Conservation (phyloP, 225 moss, liverwort and hornwort genomes). For the Bryum argenteum region DNA sequence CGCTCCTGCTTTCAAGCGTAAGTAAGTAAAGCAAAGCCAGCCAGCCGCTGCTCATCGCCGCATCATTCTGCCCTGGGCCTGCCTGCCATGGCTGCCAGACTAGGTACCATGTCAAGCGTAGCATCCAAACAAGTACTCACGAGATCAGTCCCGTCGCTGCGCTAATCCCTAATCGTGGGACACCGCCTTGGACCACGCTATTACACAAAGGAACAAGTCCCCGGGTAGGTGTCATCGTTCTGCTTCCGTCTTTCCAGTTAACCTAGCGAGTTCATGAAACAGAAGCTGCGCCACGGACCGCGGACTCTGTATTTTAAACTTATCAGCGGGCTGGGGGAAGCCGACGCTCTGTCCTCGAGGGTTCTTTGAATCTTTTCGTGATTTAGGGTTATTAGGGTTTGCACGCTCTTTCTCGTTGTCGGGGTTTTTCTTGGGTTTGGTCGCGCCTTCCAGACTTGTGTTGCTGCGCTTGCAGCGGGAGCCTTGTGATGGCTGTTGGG, state of each 20-base stretch:
- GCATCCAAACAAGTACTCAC: conserved; percentile 29
- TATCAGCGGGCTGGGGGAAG: not conserved
- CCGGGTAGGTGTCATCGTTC: conserved; percentile 29
- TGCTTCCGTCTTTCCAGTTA: conserved; percentile 29
- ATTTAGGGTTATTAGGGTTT: conserved; percentile 55
- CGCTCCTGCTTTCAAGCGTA: conserved; percentile 40
- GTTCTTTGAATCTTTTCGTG: conserved; percentile 22
- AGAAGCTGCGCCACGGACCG: conserved; percentile 7
- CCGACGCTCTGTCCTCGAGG: conserved; percentile 3
- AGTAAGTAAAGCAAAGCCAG: conserved; percentile 15
- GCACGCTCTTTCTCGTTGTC: conserved; percentile 11
- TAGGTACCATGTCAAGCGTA: conserved; percentile 31
- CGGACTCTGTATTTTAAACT: not conserved
- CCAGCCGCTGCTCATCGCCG: conserved; percentile 17
- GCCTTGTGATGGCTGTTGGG: not conserved
- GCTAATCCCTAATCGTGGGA: conserved; percentile 35
- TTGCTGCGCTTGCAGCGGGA: not conserved
- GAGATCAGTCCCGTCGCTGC: conserved; percentile 26
- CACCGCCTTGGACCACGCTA: conserved; percentile 26
- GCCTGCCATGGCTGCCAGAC: conserved; percentile 33
- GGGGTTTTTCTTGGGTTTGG: conserved; percentile 16
- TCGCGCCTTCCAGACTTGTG: not conserved
- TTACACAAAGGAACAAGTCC: conserved; percentile 25
- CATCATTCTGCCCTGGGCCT: conserved; percentile 24
- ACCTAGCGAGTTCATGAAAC: conserved; percentile 9